Percentiles rank a stretch among this genome's conserved stretches.
Evolutionary conservation across 2,329 filamentous ascomycete genomes (phyloP).

Genomic region (Furcasterigmium furcatum): DNA sequence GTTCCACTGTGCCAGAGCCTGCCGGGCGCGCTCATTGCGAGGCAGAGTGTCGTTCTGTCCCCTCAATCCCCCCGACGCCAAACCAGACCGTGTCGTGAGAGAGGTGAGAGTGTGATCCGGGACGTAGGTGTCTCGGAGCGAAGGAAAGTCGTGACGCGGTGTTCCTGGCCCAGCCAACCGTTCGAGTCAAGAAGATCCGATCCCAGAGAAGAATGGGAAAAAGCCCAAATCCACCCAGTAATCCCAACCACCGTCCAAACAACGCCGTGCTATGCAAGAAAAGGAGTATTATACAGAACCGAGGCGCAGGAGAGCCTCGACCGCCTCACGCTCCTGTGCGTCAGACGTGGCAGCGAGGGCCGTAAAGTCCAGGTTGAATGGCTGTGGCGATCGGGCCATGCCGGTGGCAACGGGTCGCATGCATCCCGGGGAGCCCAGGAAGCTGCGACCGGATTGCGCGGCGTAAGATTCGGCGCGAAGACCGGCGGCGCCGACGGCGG

Average conservation of each 20-base stretch:
- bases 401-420: constrained; percentile 50
- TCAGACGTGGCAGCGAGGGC: constrained; percentile 52
- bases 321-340: constrained; percentile 75
- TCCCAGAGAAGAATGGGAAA: constrained; percentile 6
- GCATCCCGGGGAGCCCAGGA: constrained; percentile 39
- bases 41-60: no score
- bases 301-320: constrained; percentile 77
- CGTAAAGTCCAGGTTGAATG: constrained; percentile 48
- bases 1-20: not conserved
- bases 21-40: no score
- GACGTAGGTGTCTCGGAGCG: constrained; percentile 25
- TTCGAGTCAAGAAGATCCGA: constrained; percentile 4
- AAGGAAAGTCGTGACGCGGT: constrained; percentile 23
- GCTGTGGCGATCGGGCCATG: constrained; percentile 51
- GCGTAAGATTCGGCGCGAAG: constrained; percentile 67
- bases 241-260: constrained; percentile 16
- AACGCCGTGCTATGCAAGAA: constrained; percentile 54
- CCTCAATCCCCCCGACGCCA: no score
- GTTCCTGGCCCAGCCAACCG: constrained; percentile 20
- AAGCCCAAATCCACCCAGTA: constrained; percentile 7
- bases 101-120: constrained; percentile 19
- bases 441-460: constrained; percentile 44
- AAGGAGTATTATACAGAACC: constrained; percentile 67
- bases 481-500: constrained; percentile 80
- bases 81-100: constrained; percentile 26